A percentile compares a stretch with the other conserved stretches of the same genome.
Evolutionary conservation across 345 rosid genomes (phyloP).

Genomic region (Populus alba): DNA sequence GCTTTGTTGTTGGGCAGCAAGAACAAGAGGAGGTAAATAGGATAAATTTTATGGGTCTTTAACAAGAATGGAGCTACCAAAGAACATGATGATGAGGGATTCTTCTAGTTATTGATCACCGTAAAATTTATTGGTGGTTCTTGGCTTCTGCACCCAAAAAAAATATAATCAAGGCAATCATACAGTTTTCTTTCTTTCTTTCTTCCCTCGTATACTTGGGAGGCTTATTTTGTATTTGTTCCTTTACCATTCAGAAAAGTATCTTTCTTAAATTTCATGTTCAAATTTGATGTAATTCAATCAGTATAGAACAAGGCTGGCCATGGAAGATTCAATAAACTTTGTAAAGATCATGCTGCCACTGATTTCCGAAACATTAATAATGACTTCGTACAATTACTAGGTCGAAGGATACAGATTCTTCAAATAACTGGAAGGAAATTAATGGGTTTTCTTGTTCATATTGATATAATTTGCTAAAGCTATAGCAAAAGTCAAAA

Average conservation of each 20-base stretch:
- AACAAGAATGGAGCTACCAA: too few species aligned
- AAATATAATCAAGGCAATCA: background rate
- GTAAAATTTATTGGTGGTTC: background rate
- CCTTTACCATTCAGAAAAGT: background rate
- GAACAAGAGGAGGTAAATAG: constrained; percentile 26
- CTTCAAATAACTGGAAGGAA: background rate
- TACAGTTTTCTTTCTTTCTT: background rate
- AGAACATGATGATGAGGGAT: too few species aligned
- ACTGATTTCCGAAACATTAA: background rate
- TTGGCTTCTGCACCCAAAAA: background rate
- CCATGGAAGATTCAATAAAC: background rate
- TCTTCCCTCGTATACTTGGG: background rate
- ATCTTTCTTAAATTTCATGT: background rate
- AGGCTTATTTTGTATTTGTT: background rate
- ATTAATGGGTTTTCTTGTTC: background rate
- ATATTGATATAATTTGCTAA: background rate
- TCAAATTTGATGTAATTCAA: background rate
- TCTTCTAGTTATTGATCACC: background rate
- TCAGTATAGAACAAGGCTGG: background rate
- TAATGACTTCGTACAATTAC: background rate
- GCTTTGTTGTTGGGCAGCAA: constrained; percentile 34
- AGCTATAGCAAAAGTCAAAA: background rate
- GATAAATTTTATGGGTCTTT: too few species aligned
- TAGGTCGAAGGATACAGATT: background rate
- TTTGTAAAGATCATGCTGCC: background rate